Evolutionary conservation across 2,329 filamentous ascomycete species (phyloP).

Genomic region (Pseudogymnoascus sp.): DNA sequence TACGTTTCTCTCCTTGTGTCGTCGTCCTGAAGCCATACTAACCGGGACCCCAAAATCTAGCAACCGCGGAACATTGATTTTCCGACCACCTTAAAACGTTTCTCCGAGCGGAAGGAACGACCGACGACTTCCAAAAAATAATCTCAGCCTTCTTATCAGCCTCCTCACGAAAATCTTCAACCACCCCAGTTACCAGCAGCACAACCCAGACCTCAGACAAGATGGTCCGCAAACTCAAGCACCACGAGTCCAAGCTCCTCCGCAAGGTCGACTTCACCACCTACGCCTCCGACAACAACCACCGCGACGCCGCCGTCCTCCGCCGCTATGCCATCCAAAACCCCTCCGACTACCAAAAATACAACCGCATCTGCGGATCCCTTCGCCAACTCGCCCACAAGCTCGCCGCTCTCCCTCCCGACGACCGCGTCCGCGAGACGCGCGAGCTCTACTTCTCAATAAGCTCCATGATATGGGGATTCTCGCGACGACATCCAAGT

Average conservation of each 20-base stretch:
- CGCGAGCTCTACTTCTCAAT: conserved; percentile 82
- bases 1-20: not conserved
- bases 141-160: conserved; percentile 3
- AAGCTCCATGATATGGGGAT: conserved; percentile 94
- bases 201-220: not conserved
- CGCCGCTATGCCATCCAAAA: conserved; percentile 89
- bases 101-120: not conserved
- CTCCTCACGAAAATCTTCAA: conserved; percentile 8
- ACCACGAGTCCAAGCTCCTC: conserved; percentile 94
- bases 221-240: conserved; percentile 94
- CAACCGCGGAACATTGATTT: not conserved
- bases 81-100: not conserved
- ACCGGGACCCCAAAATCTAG: not conserved
- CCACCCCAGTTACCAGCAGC: not conserved
- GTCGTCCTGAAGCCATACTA: not conserved
- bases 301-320: conserved; percentile 74
- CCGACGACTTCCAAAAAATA: not conserved
- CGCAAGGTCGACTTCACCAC: conserved; percentile 89
- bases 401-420: conserved; percentile 73
- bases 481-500: conserved; percentile 62
- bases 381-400: conserved; percentile 84
- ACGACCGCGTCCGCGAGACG: conserved; percentile 71
- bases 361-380: conserved; percentile 67
- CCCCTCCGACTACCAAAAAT: conserved; percentile 72
- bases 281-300: conserved; percentile 81